Conservation (phyloP, 148 eudicot genomes). For the Cornus suecica region DNA sequence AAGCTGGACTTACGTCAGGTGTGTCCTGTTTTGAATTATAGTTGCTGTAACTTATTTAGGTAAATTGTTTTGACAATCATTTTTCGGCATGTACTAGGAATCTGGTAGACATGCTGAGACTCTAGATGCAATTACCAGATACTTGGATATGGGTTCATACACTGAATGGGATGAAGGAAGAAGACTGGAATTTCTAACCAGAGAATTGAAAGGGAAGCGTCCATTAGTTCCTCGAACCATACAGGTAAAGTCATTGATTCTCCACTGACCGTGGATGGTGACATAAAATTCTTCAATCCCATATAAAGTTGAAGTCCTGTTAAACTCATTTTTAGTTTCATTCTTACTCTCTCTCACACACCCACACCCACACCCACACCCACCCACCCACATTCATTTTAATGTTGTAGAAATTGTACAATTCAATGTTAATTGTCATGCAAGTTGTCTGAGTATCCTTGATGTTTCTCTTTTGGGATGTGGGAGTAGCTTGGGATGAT, state of each 20-base stretch:
- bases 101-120: slow-evolving; percentile 82
- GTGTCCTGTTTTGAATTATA: slow-evolving; percentile 18
- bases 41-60: neutral
- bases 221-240: slow-evolving; percentile 73
- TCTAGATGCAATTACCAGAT: slow-evolving; percentile 73
- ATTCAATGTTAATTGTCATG: neutral
- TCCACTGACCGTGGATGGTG: neutral
- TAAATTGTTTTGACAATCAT: slow-evolving; percentile 9
- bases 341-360: neutral
- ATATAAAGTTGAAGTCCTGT: neutral
- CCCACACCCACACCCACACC: no score
- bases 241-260: slow-evolving; percentile 37
- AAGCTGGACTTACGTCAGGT: slow-evolving; percentile 97
- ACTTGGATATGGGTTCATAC: slow-evolving; percentile 77
- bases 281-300: neutral
- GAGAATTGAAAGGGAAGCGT: slow-evolving; percentile 87
- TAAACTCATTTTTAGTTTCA: neutral
- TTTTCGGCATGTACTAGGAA: slow-evolving; percentile 45
- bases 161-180: slow-evolving; percentile 86
- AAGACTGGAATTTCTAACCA: slow-evolving; percentile 72
- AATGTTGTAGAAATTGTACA: neutral
- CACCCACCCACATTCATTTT: neutral
- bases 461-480: neutral
- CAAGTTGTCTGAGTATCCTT: neutral
- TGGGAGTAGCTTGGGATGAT: neutral